Evolutionary conservation across 2,329 filamentous ascomycete genomes (phyloP).

Genomic region (Aspergillus persii): DNA sequence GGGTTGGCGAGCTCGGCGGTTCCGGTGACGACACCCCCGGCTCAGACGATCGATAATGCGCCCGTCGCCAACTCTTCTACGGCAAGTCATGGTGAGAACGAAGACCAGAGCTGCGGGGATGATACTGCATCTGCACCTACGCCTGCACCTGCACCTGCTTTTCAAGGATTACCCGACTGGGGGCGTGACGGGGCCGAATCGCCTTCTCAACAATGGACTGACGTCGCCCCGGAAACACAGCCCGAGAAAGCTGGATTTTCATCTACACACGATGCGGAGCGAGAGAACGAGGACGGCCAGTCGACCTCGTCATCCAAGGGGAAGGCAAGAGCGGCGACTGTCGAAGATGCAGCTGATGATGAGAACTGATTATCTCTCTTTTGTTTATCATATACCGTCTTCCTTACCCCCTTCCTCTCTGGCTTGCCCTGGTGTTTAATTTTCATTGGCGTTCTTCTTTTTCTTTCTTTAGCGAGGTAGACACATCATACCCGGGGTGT

Average conservation of each 20-base stretch:
- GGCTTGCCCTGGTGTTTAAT: neutral
- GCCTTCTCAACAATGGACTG: conserved; percentile 31
- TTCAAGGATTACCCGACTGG: conserved; percentile 19
- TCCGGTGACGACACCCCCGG: neutral
- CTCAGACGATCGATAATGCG: neutral
- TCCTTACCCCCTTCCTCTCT: neutral
- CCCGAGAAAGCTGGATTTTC: conserved; percentile 6
- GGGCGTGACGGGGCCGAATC: conserved; percentile 20
- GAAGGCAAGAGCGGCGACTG: conserved; percentile 33
- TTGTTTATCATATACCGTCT: neutral
- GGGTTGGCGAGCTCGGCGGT: conserved; percentile 4
- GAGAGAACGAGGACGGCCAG: conserved; percentile 7
- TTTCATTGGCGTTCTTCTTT: conserved; percentile 12
- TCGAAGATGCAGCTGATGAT: conserved; percentile 37
- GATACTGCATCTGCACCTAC: conserved; percentile 1
- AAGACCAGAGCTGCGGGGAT: neutral
- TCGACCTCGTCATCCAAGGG: conserved; percentile 31
- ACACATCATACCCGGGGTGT: conserved; percentile 20
- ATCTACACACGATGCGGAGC: neutral
- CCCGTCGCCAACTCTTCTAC: neutral
- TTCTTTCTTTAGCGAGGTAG: conserved; percentile 9
- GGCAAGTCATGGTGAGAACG: neutral
- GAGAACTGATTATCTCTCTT: conserved; percentile 18
- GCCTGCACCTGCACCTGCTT: neutral
- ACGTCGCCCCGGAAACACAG: conserved; percentile 23